phyloP scores from a whole-genome alignment of 768 basidiomycete species.

The Infundibulicybe gibba region DNA sequence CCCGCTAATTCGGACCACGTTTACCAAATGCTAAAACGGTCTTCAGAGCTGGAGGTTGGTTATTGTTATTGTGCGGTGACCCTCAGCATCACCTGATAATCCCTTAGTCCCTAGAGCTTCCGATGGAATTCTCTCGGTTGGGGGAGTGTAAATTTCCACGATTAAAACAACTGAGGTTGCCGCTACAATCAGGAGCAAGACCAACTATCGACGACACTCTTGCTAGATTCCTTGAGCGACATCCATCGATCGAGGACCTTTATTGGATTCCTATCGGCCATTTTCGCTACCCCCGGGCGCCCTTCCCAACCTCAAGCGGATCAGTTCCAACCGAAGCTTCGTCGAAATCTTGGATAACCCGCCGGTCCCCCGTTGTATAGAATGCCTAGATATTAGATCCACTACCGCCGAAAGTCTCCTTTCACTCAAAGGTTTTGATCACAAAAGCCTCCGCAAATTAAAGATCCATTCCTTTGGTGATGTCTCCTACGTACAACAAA shows the following conservation, averaged over 20 bases:
- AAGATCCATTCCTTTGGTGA: slow-evolving; percentile 26
- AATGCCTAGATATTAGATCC: slow-evolving; percentile 28
- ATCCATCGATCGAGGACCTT: slow-evolving; percentile 42
- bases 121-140: slow-evolving; percentile 39
- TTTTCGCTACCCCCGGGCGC: slow-evolving; percentile 26
- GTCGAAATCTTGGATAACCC: slow-evolving; percentile 27
- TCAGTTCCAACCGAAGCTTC: slow-evolving; percentile 31
- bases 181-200: slow-evolving; percentile 35
- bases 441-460: slow-evolving; percentile 24
- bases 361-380: slow-evolving; percentile 23
- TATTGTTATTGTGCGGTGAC: background rate
- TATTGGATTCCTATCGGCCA: slow-evolving; percentile 39
- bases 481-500: slow-evolving; percentile 21
- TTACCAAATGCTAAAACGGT: slow-evolving; percentile 22
- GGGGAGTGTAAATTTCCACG: slow-evolving; percentile 32
- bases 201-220: slow-evolving; percentile 29
- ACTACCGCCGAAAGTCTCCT: slow-evolving; percentile 25
- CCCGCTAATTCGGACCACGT: slow-evolving; percentile 17
- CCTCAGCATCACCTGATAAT: background rate
- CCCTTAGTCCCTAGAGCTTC: slow-evolving; percentile 39
- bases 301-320: slow-evolving; percentile 36
- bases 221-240: slow-evolving; percentile 37
- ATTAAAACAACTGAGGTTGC: slow-evolving; percentile 37
- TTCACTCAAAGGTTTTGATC: slow-evolving; percentile 24
- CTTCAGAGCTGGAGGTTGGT: slow-evolving; percentile 22